Evolutionary conservation across 2,329 filamentous ascomycete genomes (phyloP), one percentile per base, ranked within the genome.

Genomic region (Pyricularia pennisetigena): DNA sequence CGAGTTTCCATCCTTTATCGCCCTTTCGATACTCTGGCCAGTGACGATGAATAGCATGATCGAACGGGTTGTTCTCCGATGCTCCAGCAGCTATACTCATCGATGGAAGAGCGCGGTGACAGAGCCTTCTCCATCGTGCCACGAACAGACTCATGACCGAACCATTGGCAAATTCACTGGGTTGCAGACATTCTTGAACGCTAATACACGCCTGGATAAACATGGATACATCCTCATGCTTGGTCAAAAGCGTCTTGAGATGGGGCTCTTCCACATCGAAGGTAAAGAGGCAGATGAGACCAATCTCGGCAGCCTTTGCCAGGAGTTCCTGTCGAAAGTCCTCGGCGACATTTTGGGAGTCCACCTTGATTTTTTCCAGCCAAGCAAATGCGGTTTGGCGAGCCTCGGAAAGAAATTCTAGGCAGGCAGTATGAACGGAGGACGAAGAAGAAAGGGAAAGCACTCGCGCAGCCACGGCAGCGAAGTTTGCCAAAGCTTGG

Each of bases 241-340:
- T 69, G 0, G 66, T 32, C 0, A 85, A 70, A 0, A 80, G 68
- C 0, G 6, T 16, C 0, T 70, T 29, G 1, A 82, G 68, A 26
- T 76, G 70, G 0, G 69, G 8, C 0, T 71, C 64, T 20, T 83
- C 81, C 1, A 81, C 71, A 68, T 84, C 77, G 67, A 82, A 85
- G 0, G 82, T 81, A n/a, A 73, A 71, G 3, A 75, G 72, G 68
- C 82, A 82, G 1, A 81, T 75, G 49, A 83, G 69, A 0, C 79
- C 77, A 2, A 82, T 74, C 64, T 82, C 78, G 12, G 79, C 74
- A 3, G 74, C 73, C 30, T 77, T 76, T 0, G 71, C 69, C 20
- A 72, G 72, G 0, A 85, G 72, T 2, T 75, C 71, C 1, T 68
- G 70, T 54, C 77, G 73, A 5, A 76, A 74, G 0, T 68, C 64